These are phyloP conservation scores for Phytopythium mirpurense DNA, from an alignment of 352 stramenopile genomes.

Conservation along the genomic window DNA sequence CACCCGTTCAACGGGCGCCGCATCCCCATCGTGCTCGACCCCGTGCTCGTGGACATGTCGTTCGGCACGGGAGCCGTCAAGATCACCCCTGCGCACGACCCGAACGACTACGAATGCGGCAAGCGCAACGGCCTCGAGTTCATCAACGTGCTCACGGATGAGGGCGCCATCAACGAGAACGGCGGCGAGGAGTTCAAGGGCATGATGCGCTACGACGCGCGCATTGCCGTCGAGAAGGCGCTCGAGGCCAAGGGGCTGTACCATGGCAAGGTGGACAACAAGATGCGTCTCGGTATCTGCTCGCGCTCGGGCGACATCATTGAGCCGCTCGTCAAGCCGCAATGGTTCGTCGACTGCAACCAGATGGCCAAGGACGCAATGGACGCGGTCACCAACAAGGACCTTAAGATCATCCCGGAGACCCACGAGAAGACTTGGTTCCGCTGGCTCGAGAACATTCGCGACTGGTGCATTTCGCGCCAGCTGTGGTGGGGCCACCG, in stretches of 20 bases:
- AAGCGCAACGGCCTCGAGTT: slow-evolving; percentile 97
- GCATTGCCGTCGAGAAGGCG: slow-evolving; percentile 85
- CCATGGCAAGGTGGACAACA: slow-evolving; percentile 96
- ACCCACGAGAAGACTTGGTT: slow-evolving; percentile 95
- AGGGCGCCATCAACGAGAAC: slow-evolving; percentile 96
- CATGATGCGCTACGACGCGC: slow-evolving; percentile 89
- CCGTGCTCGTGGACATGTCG: slow-evolving; percentile 96
- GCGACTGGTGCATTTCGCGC: slow-evolving; percentile 99
- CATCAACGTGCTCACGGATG: slow-evolving; percentile 96
- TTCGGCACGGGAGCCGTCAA: slow-evolving; percentile 99
- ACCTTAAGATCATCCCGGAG: slow-evolving; percentile 78
- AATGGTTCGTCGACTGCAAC: slow-evolving; percentile 95
- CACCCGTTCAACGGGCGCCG: slow-evolving; percentile 98
- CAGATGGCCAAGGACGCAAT: slow-evolving; percentile 85
- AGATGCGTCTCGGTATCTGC: slow-evolving; percentile 98
- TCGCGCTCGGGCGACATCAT: slow-evolving; percentile 98
- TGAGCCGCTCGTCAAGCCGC: slow-evolving; percentile 99
- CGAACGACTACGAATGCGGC: slow-evolving; percentile 99
- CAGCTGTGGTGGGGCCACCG: slow-evolving; percentile 99
- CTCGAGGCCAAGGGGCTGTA: slow-evolving; percentile 94
- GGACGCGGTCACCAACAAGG: slow-evolving; percentile 72
- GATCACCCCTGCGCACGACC: slow-evolving; percentile 98
- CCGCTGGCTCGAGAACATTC: slow-evolving; percentile 98
- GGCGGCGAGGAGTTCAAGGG: slow-evolving; percentile 81
- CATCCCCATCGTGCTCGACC: slow-evolving; percentile 97